phyloP scores from a whole-genome alignment of 2,329 filamentous ascomycete genomes.

The Neopestalotiopsis clavispora region DNA sequence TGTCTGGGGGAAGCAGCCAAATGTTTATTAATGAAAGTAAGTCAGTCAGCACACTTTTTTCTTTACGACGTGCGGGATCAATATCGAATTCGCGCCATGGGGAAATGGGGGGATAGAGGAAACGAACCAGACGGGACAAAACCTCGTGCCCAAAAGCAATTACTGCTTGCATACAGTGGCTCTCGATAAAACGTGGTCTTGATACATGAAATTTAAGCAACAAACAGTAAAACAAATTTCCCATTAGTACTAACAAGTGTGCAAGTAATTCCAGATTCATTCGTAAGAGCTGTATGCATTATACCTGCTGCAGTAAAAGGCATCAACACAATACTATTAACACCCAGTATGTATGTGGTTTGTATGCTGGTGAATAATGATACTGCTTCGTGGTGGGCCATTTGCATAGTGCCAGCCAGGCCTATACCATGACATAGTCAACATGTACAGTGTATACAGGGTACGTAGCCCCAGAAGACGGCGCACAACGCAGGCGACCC shows the following conservation, averaged over 20 bases:
- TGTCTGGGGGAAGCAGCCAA: neutral
- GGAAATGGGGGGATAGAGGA: neutral
- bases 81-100: neutral
- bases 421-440: neutral
- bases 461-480: constrained; percentile 19
- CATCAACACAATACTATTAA: neutral
- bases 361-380: neutral
- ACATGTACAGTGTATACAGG: neutral
- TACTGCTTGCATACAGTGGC: constrained; percentile 5
- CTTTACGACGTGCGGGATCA: neutral
- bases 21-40: constrained; percentile 1
- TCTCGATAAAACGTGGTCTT: constrained; percentile 7
- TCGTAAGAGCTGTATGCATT: neutral
- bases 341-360: neutral
- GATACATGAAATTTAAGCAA: constrained; percentile 1
- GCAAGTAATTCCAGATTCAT: neutral
- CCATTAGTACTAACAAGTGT: neutral
- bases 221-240: neutral
- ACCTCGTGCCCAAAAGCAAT: constrained; percentile 5
- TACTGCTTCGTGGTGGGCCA: neutral
- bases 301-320: neutral
- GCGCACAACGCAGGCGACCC: constrained; percentile 2
- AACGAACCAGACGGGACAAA: neutral
- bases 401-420: neutral
- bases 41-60: constrained; percentile 1